These are phyloP conservation scores for Rhodofomes roseus DNA, from an alignment of 1,284 basidiomycete species.

Conservation along the genomic window DNA sequence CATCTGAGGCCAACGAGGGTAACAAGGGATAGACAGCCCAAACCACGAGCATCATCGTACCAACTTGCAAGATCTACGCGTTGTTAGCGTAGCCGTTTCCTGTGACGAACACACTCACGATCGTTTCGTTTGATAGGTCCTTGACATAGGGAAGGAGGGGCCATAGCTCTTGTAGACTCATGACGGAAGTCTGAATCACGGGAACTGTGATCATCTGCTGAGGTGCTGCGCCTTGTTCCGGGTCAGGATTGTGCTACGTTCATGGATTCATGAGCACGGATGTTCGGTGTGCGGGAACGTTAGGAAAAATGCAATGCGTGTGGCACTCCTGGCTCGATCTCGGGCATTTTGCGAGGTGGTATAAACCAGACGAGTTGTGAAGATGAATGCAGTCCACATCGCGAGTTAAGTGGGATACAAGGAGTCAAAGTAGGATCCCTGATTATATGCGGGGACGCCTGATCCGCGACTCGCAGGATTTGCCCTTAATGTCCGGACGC, in stretches of 20 bases:
- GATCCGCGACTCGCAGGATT: too few species aligned
- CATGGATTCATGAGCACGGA: neutral
- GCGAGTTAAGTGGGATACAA: too few species aligned
- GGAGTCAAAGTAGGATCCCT: too few species aligned
- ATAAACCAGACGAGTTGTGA: too few species aligned
- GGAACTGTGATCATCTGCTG: constrained; percentile 27
- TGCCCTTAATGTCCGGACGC: too few species aligned
- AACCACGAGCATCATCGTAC: constrained; percentile 8
- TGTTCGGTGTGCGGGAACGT: neutral
- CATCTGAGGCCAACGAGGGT: constrained; percentile 1
- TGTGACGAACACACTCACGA: neutral
- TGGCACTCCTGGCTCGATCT: too few species aligned
- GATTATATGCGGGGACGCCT: too few species aligned
- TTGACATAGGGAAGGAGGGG: constrained; percentile 17
- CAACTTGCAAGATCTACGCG: constrained; percentile 16
- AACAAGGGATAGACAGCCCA: constrained; percentile 18
- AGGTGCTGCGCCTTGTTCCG: constrained; percentile 6
- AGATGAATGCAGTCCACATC: too few species aligned
- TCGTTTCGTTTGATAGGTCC: neutral
- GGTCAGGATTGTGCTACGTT: constrained; percentile 2
- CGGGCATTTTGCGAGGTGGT: too few species aligned
- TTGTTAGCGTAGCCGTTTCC: neutral
- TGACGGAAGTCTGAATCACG: constrained; percentile 27
- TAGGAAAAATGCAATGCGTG: too few species aligned
- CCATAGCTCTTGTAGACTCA: constrained; percentile 27